A percentile compares a stretch with the other conserved stretches of the same genome.
These are phyloP conservation scores for Rhypophila decipiens DNA, from an alignment of 495 filamentous ascomycete genomes.

Conservation along the genomic window DNA sequence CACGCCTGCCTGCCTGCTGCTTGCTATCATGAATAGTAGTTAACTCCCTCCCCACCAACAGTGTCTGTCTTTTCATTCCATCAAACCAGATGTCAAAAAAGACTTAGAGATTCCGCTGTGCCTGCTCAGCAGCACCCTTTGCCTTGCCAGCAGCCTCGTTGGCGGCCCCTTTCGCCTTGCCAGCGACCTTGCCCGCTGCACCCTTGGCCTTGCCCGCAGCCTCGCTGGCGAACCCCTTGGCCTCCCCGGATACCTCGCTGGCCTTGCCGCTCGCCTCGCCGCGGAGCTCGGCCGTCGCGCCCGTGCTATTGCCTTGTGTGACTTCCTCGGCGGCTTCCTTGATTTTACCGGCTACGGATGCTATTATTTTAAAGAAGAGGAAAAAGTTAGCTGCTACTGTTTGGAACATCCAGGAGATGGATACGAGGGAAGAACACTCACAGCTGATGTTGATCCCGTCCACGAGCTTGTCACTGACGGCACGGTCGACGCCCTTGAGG, in stretches of 20 bases:
- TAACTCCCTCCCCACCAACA: too few species aligned
- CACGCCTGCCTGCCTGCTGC: too few species aligned
- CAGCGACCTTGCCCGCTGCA: background rate
- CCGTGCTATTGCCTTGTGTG: conserved; percentile 3
- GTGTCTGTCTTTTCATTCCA: conserved; percentile 12
- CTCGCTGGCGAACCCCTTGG: background rate
- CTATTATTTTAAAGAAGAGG: too few species aligned
- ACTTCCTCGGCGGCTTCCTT: conserved; percentile 29
- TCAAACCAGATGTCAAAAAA: background rate
- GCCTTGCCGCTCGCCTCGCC: conserved; percentile 4
- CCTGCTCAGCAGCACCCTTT: background rate
- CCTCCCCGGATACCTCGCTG: background rate
- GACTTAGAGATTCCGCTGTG: background rate
- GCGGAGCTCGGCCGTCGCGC: background rate
- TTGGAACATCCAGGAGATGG: too few species aligned
- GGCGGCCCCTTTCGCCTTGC: background rate
- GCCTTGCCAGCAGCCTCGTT: conserved; percentile 2
- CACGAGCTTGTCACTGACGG: conserved; percentile 49
- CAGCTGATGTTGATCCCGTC: conserved; percentile 48
- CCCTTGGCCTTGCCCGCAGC: conserved; percentile 1
- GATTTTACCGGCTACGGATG: conserved; percentile 39
- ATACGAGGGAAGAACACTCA: conserved; percentile 21
- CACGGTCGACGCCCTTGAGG: conserved; percentile 44
- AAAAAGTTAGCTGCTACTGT: too few species aligned
- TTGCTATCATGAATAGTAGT: too few species aligned